Percentiles rank a stretch among this genome's conserved stretches.
Conservation (phyloP, 2,329 filamentous ascomycete species). For the Fusarium liriodendri region DNA sequence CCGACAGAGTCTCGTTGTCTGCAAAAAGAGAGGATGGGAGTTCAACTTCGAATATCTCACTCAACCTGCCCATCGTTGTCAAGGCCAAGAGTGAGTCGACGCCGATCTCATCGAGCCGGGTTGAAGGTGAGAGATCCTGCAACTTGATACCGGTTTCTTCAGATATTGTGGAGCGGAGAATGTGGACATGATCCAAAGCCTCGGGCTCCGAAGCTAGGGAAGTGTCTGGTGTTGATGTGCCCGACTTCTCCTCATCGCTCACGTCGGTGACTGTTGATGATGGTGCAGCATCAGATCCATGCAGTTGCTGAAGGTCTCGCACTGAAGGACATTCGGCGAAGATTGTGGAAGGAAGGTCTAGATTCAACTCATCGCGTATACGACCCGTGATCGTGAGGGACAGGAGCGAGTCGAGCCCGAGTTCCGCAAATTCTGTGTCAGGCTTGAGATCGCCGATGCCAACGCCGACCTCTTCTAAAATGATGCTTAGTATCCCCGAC, state of each 20-base stretch:
- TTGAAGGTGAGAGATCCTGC: conserved; percentile 25
- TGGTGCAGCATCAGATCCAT: conserved; percentile 51
- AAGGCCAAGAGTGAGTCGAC: conserved; percentile 35
- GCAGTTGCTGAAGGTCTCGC: conserved; percentile 23
- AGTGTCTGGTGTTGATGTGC: conserved; percentile 43
- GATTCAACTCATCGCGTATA: conserved; percentile 64
- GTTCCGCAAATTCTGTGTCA: conserved; percentile 64
- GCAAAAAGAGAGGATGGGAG: conserved; percentile 28
- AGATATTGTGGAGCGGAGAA: conserved; percentile 26
- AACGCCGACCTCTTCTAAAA: conserved; percentile 77
- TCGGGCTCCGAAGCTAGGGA: conserved; percentile 26
- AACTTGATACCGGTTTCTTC: conserved; percentile 34
- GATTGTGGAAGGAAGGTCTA: conserved; percentile 58
- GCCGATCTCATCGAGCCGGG: conserved; percentile 30
- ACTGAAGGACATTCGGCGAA: conserved; percentile 46
- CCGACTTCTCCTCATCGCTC: conserved; percentile 73
- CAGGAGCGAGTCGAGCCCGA: conserved; percentile 71
- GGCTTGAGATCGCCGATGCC: conserved; percentile 71
- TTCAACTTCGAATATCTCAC: conserved; percentile 41
- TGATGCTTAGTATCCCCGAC: conserved; percentile 48
- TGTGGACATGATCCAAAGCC: conserved; percentile 9
- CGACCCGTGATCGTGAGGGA: conserved; percentile 66
- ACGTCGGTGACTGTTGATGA: conserved; percentile 72
- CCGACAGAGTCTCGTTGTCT: conserved; percentile 28
- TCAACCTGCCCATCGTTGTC: conserved; percentile 28